A percentile compares a stretch with the other conserved stretches of the same genome.
Evolutionary conservation across 805 yeast species (phyloP).

Genomic region (Jamesozyma piceae): DNA sequence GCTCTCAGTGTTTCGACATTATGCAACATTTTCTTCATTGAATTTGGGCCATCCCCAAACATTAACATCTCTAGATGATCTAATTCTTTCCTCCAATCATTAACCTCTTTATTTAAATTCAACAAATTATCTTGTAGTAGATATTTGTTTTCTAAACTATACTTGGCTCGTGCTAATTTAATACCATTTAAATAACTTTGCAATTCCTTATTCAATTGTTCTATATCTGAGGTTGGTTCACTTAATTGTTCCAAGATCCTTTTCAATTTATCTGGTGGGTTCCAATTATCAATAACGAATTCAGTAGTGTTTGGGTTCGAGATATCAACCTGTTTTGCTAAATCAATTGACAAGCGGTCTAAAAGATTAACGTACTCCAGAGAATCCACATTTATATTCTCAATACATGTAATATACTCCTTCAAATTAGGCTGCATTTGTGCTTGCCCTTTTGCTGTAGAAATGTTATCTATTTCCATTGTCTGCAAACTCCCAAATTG

Average conservation of each 20-base stretch:
- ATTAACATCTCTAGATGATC: conserved; percentile 23
- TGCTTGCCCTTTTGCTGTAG: no score
- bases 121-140: conserved; percentile 16
- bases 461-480: conserved; percentile 4
- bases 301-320: conserved; percentile 14
- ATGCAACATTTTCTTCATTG: conserved; percentile 23
- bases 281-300: conserved; percentile 17
- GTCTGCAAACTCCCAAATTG: conserved; percentile 5
- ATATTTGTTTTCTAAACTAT: conserved; percentile 24
- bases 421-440: conserved; percentile 3
- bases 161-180: conserved; percentile 26
- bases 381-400: conserved; percentile 13
- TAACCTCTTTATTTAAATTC: conserved; percentile 21
- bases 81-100: conserved; percentile 26
- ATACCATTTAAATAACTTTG: conserved; percentile 20
- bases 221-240: conserved; percentile 10
- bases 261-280: conserved; percentile 16
- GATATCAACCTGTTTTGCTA: conserved; percentile 20
- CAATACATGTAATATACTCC: conserved; percentile 16
- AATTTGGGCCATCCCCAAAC: conserved; percentile 26
- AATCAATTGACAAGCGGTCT: conserved; percentile 22
- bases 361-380: conserved; percentile 21
- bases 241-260: conserved; percentile 15
- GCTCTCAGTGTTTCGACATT: conserved; percentile 18
- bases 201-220: conserved; percentile 10